These are phyloP conservation scores for Kokia cookei DNA, from an alignment of 441 rosid species.

Conservation along the genomic window DNA sequence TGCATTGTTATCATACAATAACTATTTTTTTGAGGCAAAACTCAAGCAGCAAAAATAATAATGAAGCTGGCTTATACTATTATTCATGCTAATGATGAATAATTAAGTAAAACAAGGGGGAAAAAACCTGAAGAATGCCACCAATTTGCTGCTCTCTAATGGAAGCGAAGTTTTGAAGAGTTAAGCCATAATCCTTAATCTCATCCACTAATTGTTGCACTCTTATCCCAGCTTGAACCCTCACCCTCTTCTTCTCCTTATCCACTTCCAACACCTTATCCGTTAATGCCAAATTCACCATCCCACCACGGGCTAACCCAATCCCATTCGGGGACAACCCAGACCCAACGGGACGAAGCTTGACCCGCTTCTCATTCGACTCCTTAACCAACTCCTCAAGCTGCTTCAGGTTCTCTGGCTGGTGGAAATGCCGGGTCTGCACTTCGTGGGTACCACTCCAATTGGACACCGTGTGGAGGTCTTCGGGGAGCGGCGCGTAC, in stretches of 20 bases:
- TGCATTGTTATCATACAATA: neutral
- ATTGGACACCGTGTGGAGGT: conserved; percentile 88
- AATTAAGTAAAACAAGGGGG: neutral
- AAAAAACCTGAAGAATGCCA: conserved; percentile 79
- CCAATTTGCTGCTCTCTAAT: conserved; percentile 98
- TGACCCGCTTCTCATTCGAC: conserved; percentile 44
- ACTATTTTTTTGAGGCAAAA: neutral
- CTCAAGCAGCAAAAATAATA: neutral
- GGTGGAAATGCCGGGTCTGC: conserved; percentile 78
- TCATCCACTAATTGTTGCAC: conserved; percentile 86
- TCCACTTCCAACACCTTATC: conserved; percentile 81
- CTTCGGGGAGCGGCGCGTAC: conserved; percentile 88
- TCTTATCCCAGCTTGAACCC: conserved; percentile 82
- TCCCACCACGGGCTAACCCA: conserved; percentile 78
- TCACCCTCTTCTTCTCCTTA: conserved; percentile 72
- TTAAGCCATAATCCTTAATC: conserved; percentile 66
- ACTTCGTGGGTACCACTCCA: conserved; percentile 99
- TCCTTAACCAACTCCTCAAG: conserved; percentile 71
- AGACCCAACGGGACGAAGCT: conserved; percentile 93
- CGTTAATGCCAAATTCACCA: conserved; percentile 85
- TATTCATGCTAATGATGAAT: neutral
- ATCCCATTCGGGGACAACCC: conserved; percentile 92
- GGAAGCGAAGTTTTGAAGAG: conserved; percentile 91
- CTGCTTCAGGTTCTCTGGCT: conserved; percentile 68
- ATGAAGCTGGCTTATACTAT: neutral